phyloP scores from a whole-genome alignment of 176 grass and related monocot genomes.

The Puccinellia tenuiflora region DNA sequence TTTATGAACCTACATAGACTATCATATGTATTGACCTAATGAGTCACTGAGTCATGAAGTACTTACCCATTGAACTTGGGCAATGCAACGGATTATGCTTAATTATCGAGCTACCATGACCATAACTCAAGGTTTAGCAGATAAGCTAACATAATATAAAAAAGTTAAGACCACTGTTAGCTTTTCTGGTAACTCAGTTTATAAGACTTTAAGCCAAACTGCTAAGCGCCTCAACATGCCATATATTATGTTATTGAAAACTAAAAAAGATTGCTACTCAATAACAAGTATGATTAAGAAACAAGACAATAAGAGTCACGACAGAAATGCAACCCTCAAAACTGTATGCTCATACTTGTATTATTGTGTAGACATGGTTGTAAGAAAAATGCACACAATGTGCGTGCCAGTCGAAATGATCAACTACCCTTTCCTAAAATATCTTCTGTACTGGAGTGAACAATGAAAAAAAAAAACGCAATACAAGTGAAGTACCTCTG shows the following conservation, averaged over 20 bases:
- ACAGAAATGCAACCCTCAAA: background rate
- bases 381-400: constrained; percentile 14
- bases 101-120: no score
- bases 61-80: constrained; percentile 5
- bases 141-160: background rate
- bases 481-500: constrained; percentile 45
- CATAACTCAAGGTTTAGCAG: no score
- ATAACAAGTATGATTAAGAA: background rate
- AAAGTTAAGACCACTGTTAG: background rate
- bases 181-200: constrained; percentile 18
- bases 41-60: background rate
- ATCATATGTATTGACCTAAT: background rate
- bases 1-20: background rate
- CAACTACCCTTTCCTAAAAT: constrained; percentile 28
- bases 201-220: background rate
- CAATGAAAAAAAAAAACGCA: constrained; percentile 5
- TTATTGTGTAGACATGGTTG: constrained; percentile 21
- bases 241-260: constrained; percentile 12
- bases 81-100: no score
- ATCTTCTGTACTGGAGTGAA: constrained; percentile 8
- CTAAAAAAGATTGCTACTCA: background rate
- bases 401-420: constrained; percentile 21
- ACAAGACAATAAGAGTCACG: background rate
- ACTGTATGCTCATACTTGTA: constrained; percentile 22
- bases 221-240: background rate